Conservation (phyloP, 2,329 filamentous ascomycete genomes). For the Penicillium sp. region DNA sequence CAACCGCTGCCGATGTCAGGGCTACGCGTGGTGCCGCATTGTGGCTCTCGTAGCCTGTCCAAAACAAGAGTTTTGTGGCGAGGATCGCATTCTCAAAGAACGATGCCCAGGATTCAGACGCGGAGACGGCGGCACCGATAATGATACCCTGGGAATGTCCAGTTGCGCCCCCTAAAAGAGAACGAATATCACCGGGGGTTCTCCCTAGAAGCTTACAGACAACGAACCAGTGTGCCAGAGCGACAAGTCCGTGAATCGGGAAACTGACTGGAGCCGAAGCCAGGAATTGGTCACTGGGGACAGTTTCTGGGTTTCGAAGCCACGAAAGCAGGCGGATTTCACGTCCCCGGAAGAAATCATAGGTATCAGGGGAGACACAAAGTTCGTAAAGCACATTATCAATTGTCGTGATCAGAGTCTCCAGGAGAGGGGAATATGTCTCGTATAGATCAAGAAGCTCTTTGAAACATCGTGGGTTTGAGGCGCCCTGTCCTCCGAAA, state of each 20-base stretch:
- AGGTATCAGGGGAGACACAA: not conserved
- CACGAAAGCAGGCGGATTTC: slow-evolving; percentile 1
- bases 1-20: not conserved
- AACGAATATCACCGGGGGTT: not conserved
- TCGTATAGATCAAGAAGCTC: slow-evolving; percentile 2
- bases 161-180: not conserved
- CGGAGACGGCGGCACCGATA: not conserved
- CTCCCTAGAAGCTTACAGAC: not conserved
- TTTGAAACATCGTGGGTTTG: not conserved
- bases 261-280: not conserved
- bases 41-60: not conserved
- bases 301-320: not conserved
- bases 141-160: not conserved
- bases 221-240: not conserved
- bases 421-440: not conserved
- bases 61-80: not conserved
- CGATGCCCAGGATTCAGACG: not conserved
- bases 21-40: not conserved
- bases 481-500: slow-evolving; percentile 4
- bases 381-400: not conserved
- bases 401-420: not conserved
- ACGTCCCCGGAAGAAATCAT: not conserved
- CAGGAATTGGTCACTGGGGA: not conserved
- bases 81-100: not conserved
- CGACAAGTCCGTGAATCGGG: not conserved